Base-by-base conservation (phyloP, 2,329 filamentous ascomycete genomes). In the Ophiostoma fasciatum region DNA sequence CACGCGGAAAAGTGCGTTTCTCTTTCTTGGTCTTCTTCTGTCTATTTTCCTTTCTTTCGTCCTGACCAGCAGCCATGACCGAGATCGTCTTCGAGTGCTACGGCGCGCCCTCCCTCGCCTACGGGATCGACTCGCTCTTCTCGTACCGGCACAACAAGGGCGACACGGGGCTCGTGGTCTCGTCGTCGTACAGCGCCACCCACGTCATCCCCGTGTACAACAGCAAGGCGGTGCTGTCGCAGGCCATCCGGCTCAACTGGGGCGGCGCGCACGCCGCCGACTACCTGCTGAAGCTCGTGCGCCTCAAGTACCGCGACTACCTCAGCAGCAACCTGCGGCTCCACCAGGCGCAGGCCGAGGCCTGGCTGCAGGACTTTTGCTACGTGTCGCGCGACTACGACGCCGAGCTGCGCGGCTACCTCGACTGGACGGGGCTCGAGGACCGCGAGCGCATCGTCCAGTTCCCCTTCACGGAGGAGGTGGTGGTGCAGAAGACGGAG, bases 21-120 rank as follows among this genome's bases (percentile, higher is more conserved):
- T 36, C 12, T 15, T 8, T 17, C 10, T 10, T 15, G n/a, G 5
- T 33, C 5, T 31, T 7, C 2, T 17, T 18, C 4, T 22, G 6
- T 14, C 5, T 3, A 4, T 13, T 12, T 12, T 17, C n/a, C n/a
- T n/a, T n/a, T n/a, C n/a, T n/a, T n/a, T n/a, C n/a, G n/a, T n/a
- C n/a, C n/a, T n/a, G n/a, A n/a, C n/a, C n/a, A n/a, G n/a, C 46
- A 93, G 84, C 82, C 47, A 96, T 96, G 88, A 93, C 82, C 29
- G 90, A 98, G 53, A 88, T 96, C 37, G 64, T 98, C 10, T 98
- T 96, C 55, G 90, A 98, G 58, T 92, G 85, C 58, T 98, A 98
- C 56, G 74, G 75, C 41, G 87, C 82, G 10, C 88, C 90, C 0
- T 88, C 83, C 2, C 69, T 94, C 19, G 82, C 87, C 14, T 94